A percentile compares a stretch with the other conserved stretches of the same genome.
Conservation (phyloP, 31 red algal genomes). For the Bonnemaisonia californica region DNA sequence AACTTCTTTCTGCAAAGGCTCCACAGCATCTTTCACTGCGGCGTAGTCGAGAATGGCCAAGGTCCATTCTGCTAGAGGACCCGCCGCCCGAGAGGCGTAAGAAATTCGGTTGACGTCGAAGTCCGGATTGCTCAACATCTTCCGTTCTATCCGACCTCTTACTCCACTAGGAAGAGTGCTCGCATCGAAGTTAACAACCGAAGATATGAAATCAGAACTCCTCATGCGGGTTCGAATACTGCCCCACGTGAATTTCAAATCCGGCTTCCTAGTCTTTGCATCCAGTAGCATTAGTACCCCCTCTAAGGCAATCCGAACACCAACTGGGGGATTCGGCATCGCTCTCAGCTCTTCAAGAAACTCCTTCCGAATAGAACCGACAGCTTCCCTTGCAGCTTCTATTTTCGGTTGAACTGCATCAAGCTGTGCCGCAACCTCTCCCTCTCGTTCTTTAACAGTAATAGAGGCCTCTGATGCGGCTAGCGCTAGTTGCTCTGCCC, state of each 20-base stretch:
- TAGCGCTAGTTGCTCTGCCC: conserved; percentile 63
- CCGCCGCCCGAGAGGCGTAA: conserved; percentile 74
- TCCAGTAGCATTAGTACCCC: conserved; percentile 75
- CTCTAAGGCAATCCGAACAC: conserved; percentile 69
- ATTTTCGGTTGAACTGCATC: conserved; percentile 71
- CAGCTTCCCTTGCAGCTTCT: conserved; percentile 69
- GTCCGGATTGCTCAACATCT: conserved; percentile 55
- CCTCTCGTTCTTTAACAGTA: conserved; percentile 52
- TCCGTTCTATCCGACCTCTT: conserved; percentile 39
- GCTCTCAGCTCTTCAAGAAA: conserved; percentile 77
- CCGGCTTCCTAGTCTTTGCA: conserved; percentile 18
- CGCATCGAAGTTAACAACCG: conserved; percentile 76
- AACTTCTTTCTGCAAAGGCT: conserved; percentile 69
- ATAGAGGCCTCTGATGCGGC: conserved; percentile 62
- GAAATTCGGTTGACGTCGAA: conserved; percentile 70
- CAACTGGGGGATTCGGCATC: conserved; percentile 80
- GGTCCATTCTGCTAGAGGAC: conserved; percentile 83
- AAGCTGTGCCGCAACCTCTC: conserved; percentile 64
- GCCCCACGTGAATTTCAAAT: conserved; percentile 54
- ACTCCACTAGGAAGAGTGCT: conserved; percentile 41
- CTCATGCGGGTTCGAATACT: conserved; percentile 75
- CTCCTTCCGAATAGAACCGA: conserved; percentile 78
- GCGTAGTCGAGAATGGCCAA: conserved; percentile 70
- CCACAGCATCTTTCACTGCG: conserved; percentile 58
- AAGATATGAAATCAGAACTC: conserved; percentile 73